Conservation (phyloP, 495 filamentous ascomycete species). For the Rhizodiscina lignyota region DNA sequence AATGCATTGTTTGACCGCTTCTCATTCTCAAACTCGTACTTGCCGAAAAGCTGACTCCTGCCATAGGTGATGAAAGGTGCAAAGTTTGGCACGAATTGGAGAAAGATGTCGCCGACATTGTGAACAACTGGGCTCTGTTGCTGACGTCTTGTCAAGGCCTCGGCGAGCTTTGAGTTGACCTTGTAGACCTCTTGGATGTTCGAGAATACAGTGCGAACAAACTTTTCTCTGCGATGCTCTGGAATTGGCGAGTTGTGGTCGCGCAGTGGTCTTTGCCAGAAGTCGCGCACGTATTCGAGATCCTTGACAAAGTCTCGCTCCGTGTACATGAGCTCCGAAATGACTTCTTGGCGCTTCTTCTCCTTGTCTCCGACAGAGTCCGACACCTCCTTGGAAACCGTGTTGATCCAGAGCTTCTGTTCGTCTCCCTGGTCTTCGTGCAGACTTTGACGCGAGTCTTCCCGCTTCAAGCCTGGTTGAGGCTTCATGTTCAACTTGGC, state of each 20-base stretch:
- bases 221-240: constrained; percentile 69
- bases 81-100: constrained; percentile 81
- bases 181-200: constrained; percentile 90
- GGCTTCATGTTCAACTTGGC: constrained; percentile 82
- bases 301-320: constrained; percentile 99
- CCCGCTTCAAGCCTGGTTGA: constrained; percentile 68
- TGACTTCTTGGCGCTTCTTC: constrained; percentile 95
- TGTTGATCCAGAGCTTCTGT: constrained; percentile 99
- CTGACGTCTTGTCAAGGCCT: constrained; percentile 74
- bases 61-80: constrained; percentile 96
- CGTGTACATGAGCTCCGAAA: constrained; percentile 97
- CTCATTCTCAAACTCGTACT: constrained; percentile 97
- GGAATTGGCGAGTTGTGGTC: constrained; percentile 70
- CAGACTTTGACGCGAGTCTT: constrained; percentile 65
- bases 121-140: constrained; percentile 76
- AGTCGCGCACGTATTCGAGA: constrained; percentile 91
- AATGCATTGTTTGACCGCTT: constrained; percentile 74
- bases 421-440: constrained; percentile 81
- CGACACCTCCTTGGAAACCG: constrained; percentile 85
- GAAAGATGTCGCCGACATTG: constrained; percentile 86
- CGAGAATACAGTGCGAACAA: constrained; percentile 86
- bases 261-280: constrained; percentile 92
- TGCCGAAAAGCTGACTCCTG: constrained; percentile 87
- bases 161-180: constrained; percentile 76
- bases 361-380: constrained; percentile 77